Percentiles rank a stretch among this genome's conserved stretches.
Evolutionary conservation across 805 yeast species (phyloP).

Genomic region (Spathaspora arborariae): DNA sequence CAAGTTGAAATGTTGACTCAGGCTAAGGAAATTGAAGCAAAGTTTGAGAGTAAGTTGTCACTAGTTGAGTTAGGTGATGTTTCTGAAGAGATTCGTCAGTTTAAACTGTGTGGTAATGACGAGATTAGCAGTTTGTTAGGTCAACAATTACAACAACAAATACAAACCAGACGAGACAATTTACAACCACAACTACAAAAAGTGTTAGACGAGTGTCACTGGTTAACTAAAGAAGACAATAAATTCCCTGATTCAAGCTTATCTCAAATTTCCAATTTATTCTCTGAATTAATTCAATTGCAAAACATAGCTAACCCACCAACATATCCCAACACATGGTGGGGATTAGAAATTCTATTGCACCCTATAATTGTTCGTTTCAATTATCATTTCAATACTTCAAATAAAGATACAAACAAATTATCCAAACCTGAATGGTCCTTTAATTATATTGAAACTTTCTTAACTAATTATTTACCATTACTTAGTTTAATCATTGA

Average conservation of each 20-base stretch:
- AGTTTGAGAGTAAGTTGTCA: neutral
- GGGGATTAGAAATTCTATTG: conserved; percentile 49
- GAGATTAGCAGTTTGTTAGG: neutral
- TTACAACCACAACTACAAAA: conserved; percentile 12
- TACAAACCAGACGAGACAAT: conserved; percentile 6
- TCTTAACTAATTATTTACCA: conserved; percentile 36
- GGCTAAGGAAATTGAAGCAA: neutral
- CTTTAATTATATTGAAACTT: conserved; percentile 46
- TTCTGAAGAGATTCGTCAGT: conserved; percentile 6
- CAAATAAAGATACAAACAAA: conserved; percentile 54
- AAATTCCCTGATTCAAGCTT: conserved; percentile 10
- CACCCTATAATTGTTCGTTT: conserved; percentile 48
- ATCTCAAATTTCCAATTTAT: conserved; percentile 6
- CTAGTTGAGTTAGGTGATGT: conserved; percentile 1
- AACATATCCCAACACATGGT: conserved; percentile 36
- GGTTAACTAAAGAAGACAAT: conserved; percentile 18
- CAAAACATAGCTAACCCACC: conserved; percentile 29
- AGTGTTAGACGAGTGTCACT: conserved; percentile 14
- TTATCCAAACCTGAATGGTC: conserved; percentile 73
- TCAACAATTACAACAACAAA: neutral
- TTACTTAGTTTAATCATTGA: conserved; percentile 39
- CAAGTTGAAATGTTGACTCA: neutral
- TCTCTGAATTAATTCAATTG: conserved; percentile 20
- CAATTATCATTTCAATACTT: conserved; percentile 55
- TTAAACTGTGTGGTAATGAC: conserved; percentile 4